Conservation (phyloP, 352 stramenopile genomes). For the Phytophthora constricta region DNA sequence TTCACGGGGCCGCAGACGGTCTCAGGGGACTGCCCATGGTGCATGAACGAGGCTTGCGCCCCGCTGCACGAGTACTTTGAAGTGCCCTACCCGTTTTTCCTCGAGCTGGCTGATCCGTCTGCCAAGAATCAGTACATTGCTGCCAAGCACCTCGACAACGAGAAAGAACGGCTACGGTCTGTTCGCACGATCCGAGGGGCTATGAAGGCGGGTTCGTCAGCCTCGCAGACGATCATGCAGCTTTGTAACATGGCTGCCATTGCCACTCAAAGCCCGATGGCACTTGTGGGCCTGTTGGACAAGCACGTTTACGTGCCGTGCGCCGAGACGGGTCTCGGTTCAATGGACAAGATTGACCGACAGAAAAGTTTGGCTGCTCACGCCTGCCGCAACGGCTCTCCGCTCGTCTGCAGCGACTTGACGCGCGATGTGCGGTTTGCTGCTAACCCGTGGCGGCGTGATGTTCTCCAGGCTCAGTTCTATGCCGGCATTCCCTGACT, state of each 20-base stretch:
- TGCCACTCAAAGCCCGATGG: constrained; percentile 70
- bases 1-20: constrained; percentile 16
- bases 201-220: constrained; percentile 43
- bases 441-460: constrained; percentile 71
- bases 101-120: constrained; percentile 57
- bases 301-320: constrained; percentile 76
- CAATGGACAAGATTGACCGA: constrained; percentile 53
- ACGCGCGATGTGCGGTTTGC: constrained; percentile 77
- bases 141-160: constrained; percentile 73
- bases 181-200: constrained; percentile 58
- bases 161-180: constrained; percentile 67
- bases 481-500: constrained; percentile 88
- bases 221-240: constrained; percentile 65
- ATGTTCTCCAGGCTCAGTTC: constrained; percentile 62
- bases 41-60: constrained; percentile 73
- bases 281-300: constrained; percentile 73
- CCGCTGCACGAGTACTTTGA: constrained; percentile 72
- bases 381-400: constrained; percentile 71
- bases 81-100: constrained; percentile 73
- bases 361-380: constrained; percentile 75
- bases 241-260: constrained; percentile 86
- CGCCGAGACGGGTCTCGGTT: constrained; percentile 49
- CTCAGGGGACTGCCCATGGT: constrained; percentile 58
- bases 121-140: constrained; percentile 66
- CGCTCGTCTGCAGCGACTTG: constrained; percentile 82